Evolutionary conservation across 768 basidiomycete genomes (phyloP).

Genomic region (Tricholoma furcatifolium): DNA sequence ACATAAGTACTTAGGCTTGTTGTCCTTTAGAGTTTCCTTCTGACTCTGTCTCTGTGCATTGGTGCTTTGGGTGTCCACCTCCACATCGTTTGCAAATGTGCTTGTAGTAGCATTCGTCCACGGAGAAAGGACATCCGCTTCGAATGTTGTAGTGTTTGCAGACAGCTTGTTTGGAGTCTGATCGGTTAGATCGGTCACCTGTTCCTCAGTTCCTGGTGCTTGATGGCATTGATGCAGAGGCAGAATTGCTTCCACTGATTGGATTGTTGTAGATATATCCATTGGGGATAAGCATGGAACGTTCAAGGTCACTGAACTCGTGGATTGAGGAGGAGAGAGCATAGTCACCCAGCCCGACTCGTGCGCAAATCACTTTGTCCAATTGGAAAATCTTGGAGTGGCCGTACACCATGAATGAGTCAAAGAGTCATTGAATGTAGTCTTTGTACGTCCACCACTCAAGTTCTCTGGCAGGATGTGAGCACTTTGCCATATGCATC

Average conservation of each 20-base stretch:
- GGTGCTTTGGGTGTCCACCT: neutral
- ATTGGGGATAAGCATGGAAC: neutral
- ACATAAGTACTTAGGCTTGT: neutral
- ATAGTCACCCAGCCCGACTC: conserved; percentile 9
- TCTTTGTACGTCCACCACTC: conserved; percentile 23
- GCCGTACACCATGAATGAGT: conserved; percentile 26
- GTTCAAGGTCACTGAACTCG: too few species aligned
- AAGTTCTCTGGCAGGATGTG: conserved; percentile 10
- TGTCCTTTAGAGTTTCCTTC: too few species aligned
- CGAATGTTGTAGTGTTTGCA: neutral
- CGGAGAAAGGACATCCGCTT: neutral
- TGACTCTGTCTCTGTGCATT: too few species aligned
- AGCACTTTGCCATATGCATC: conserved; percentile 11
- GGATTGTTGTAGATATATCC: neutral
- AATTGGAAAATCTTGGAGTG: too few species aligned
- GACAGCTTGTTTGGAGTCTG: too few species aligned
- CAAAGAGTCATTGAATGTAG: conserved; percentile 24
- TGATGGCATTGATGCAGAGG: too few species aligned
- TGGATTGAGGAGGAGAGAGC: conserved; percentile 19
- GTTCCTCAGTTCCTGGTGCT: too few species aligned
- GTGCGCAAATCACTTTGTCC: conserved; percentile 19
- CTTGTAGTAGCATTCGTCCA: too few species aligned
- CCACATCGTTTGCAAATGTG: too few species aligned
- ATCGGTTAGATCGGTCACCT: too few species aligned
- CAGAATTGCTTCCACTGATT: too few species aligned